Evolutionary conservation across 139 green algal genomes (phyloP).

Genomic region (Chlamydomonas schloesseri): DNA sequence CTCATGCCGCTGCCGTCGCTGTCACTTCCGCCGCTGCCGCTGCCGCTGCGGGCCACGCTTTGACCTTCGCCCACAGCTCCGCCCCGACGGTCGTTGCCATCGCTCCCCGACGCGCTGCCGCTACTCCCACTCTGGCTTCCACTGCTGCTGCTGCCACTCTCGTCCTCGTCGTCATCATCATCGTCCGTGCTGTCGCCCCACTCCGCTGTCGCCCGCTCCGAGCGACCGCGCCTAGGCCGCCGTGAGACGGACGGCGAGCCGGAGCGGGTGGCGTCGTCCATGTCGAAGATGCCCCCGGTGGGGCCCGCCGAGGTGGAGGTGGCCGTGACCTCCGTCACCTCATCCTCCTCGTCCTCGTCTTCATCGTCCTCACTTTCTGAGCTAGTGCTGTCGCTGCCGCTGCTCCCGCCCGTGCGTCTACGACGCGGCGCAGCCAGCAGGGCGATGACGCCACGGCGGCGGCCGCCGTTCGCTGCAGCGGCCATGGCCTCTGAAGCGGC

Average conservation of each 20-base stretch:
- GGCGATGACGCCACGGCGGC: too few species aligned
- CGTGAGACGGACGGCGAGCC: too few species aligned
- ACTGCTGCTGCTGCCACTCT: neutral
- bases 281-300: neutral
- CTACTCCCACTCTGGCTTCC: neutral
- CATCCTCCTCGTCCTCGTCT: too few species aligned
- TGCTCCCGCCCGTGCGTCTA: neutral
- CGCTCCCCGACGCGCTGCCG: neutral
- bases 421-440: too few species aligned
- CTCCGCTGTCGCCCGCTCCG: too few species aligned
- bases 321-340: neutral
- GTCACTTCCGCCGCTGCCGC: neutral
- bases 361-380: too few species aligned
- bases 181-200: neutral
- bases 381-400: neutral
- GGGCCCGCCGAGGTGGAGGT: neutral
- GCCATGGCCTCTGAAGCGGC: too few species aligned
- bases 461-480: too few species aligned
- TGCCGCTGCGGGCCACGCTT: neutral
- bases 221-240: too few species aligned
- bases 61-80: too few species aligned
- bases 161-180: neutral
- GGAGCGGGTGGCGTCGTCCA: neutral
- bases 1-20: neutral
- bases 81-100: too few species aligned